A percentile compares a stretch with the other conserved stretches of the same genome.
Evolutionary conservation across 495 filamentous ascomycete species (phyloP).

Genomic region (Neohortaea acidophila): DNA sequence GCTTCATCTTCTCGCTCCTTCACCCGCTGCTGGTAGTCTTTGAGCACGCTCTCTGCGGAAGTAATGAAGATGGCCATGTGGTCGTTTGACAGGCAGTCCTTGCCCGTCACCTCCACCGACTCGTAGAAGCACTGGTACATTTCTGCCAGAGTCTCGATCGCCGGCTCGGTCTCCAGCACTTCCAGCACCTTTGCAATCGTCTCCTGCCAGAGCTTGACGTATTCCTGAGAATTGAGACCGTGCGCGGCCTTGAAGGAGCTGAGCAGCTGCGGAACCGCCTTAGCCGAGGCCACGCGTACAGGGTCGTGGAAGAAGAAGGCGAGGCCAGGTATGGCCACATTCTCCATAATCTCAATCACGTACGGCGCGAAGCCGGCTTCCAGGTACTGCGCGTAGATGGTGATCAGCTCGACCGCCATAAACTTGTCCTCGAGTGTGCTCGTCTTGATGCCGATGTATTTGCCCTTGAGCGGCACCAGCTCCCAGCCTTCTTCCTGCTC

Average conservation of each 20-base stretch:
- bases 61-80: constrained; percentile 81
- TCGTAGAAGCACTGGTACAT: constrained; percentile 99
- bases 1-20: constrained; percentile 62
- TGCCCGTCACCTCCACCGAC: constrained; percentile 73
- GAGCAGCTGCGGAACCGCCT: constrained; percentile 84
- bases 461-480: constrained; percentile 86
- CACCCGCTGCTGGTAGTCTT: constrained; percentile 83
- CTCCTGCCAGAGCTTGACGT: constrained; percentile 64
- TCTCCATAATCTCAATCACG: constrained; percentile 85
- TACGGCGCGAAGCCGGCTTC: constrained; percentile 85
- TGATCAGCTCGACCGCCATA: constrained; percentile 93
- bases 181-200: constrained; percentile 86
- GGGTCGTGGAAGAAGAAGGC: constrained; percentile 99
- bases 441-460: constrained; percentile 96
- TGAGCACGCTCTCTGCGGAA: constrained; percentile 63
- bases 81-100: constrained; percentile 55
- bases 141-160: constrained; percentile 89
- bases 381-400: constrained; percentile 89
- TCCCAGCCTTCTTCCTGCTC: constrained; percentile 98
- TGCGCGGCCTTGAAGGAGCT: constrained; percentile 87
- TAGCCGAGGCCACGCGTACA: constrained; percentile 87
- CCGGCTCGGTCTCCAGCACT: constrained; percentile 85
- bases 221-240: constrained; percentile 56
- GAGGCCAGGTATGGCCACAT: constrained; percentile 83
- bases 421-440: constrained; percentile 95